phyloP scores from a whole-genome alignment of 768 basidiomycete genomes.

The Mycena leptocephala region DNA sequence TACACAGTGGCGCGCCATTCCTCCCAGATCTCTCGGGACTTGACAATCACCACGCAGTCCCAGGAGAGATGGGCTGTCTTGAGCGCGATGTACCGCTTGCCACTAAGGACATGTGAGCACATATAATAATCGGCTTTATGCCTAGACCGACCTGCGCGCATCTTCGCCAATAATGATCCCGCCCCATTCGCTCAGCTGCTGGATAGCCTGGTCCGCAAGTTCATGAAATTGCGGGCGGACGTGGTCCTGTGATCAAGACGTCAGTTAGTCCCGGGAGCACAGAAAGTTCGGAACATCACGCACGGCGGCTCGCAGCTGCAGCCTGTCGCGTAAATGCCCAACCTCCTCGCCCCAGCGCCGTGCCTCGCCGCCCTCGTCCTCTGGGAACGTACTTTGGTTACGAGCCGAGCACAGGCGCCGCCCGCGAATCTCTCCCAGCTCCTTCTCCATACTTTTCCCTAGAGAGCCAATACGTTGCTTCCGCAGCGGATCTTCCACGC shows the following conservation, averaged over 20 bases:
- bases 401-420: conserved; percentile 73
- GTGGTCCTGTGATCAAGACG: conserved; percentile 25
- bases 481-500: conserved; percentile 84
- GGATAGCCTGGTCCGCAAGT: conserved; percentile 83
- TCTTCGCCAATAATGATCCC: conserved; percentile 80
- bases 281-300: conserved; percentile 27
- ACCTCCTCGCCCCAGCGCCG: conserved; percentile 82
- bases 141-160: conserved; percentile 63
- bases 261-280: not conserved
- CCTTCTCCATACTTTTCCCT: conserved; percentile 79
- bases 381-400: conserved; percentile 48
- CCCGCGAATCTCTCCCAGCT: conserved; percentile 77
- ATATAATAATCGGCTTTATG: conserved; percentile 14
- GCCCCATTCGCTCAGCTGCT: conserved; percentile 83
- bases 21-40: conserved; percentile 76
- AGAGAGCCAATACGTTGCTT: conserved; percentile 82
- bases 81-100: conserved; percentile 83
- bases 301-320: conserved; percentile 69
- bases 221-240: conserved; percentile 68
- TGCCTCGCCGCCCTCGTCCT: conserved; percentile 79
- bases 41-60: conserved; percentile 78
- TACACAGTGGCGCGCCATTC: conserved; percentile 78
- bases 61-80: conserved; percentile 78
- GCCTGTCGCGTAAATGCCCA: conserved; percentile 68
- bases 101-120: conserved; percentile 58